A percentile compares a stretch with the other conserved stretches of the same genome.
Evolutionary conservation across 2,329 filamentous ascomycete species (phyloP).

Genomic region (Talaromyces sp.): DNA sequence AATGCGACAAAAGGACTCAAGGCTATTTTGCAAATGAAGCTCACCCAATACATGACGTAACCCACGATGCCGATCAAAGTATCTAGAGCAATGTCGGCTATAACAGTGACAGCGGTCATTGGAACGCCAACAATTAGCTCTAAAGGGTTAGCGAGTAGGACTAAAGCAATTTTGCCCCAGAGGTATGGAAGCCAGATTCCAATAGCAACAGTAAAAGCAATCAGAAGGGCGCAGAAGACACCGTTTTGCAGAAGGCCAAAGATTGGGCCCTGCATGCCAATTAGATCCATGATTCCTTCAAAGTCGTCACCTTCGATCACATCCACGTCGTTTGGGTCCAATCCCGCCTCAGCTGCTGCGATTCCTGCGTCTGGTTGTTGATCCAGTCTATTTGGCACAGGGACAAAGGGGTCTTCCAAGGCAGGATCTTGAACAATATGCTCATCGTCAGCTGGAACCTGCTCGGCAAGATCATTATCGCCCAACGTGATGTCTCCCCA

Average conservation of each 20-base stretch:
- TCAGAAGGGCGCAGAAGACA: slow-evolving; percentile 88
- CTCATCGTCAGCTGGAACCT: slow-evolving; percentile 57
- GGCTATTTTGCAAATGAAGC: slow-evolving; percentile 35
- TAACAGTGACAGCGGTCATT: slow-evolving; percentile 69
- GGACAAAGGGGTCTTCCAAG: slow-evolving; percentile 64
- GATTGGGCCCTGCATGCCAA: slow-evolving; percentile 93
- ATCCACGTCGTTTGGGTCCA: slow-evolving; percentile 66
- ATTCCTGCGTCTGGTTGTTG: slow-evolving; percentile 8
- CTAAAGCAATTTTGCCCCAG: slow-evolving; percentile 80
- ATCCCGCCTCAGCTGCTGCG: slow-evolving; percentile 54
- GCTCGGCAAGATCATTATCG: slow-evolving; percentile 38
- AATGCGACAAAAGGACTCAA: slow-evolving; percentile 39
- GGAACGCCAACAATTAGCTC: slow-evolving; percentile 68
- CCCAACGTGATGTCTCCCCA: slow-evolving; percentile 45
- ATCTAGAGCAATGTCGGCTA: slow-evolving; percentile 81
- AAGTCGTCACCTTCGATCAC: slow-evolving; percentile 78
- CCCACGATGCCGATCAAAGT: slow-evolving; percentile 67
- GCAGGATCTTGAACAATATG: slow-evolving; percentile 62
- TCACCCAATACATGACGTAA: slow-evolving; percentile 46
- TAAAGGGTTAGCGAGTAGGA: slow-evolving; percentile 77
- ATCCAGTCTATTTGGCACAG: slow-evolving; percentile 45
- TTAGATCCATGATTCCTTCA: slow-evolving; percentile 91
- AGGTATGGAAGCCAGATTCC: slow-evolving; percentile 93
- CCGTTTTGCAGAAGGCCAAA: slow-evolving; percentile 91
- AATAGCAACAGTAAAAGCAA: slow-evolving; percentile 80